These are phyloP conservation scores for Dissophora globulifera DNA, from an alignment of 192 early-diverging fungal genomes.

Conservation along the genomic window DNA sequence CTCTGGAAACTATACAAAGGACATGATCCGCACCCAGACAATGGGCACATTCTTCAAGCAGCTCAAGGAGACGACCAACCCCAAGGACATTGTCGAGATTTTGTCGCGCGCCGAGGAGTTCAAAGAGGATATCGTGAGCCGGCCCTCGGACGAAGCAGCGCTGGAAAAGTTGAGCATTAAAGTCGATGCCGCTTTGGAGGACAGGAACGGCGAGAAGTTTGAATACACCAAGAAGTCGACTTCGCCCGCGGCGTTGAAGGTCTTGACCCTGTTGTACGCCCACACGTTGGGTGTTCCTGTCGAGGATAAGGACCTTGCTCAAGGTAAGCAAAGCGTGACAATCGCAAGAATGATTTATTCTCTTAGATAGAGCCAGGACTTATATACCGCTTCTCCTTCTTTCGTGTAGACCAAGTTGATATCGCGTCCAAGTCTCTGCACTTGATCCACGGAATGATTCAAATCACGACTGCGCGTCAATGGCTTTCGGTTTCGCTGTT, in stretches of 20 bases:
- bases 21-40: conserved; percentile 86
- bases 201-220: conserved; percentile 67
- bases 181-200: conserved; percentile 66
- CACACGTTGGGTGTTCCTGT: conserved; percentile 84
- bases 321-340: conserved; percentile 22
- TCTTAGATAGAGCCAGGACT: too few relatives aligned
- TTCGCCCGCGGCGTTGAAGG: conserved; percentile 68
- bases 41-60: conserved; percentile 95
- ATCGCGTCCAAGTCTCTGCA: conserved; percentile 79
- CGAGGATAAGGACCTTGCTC: conserved; percentile 57
- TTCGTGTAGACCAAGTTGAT: conserved; percentile 74
- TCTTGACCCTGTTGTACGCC: conserved; percentile 81
- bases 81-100: conserved; percentile 79
- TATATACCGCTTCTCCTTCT: background rate
- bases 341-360: conserved; percentile 16
- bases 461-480: conserved; percentile 85
- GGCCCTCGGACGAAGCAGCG: conserved; percentile 57
- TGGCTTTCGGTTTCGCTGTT: conserved; percentile 80
- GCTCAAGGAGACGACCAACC: conserved; percentile 78
- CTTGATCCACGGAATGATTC: conserved; percentile 87
- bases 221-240: conserved; percentile 69
- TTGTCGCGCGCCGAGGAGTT: conserved; percentile 83
- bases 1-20: conserved; percentile 88
- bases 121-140: conserved; percentile 57
- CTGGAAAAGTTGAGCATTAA: conserved; percentile 55